Conservation (phyloP, 2,329 filamentous ascomycete genomes). For the Epichloe brachyelytri region DNA sequence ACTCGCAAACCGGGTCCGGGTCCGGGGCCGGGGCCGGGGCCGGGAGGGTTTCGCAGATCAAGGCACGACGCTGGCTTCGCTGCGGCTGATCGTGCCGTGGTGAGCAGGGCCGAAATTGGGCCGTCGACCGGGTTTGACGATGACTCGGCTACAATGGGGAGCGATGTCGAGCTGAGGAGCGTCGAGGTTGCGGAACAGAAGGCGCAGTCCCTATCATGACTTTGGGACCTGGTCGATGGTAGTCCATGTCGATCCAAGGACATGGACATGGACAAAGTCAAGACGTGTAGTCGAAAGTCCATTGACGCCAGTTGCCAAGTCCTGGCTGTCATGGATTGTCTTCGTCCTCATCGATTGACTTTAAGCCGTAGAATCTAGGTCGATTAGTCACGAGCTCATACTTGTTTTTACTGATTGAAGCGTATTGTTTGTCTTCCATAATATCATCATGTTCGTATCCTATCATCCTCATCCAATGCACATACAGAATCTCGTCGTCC, state of each 20-base stretch:
- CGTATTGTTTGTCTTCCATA: neutral
- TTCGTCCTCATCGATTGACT: too few species aligned
- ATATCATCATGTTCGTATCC: neutral
- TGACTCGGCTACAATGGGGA: slow-evolving; percentile 17
- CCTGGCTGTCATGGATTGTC: too few species aligned
- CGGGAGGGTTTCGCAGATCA: neutral
- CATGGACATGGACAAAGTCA: too few species aligned
- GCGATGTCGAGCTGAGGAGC: slow-evolving; percentile 21
- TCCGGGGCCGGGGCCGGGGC: neutral
- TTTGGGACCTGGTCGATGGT: too few species aligned
- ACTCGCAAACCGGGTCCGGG: neutral
- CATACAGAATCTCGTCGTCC: neutral
- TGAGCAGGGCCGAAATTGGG: neutral
- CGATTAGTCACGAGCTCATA: too few species aligned
- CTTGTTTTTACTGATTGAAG: too few species aligned
- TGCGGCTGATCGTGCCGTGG: slow-evolving; percentile 3
- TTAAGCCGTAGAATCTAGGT: too few species aligned
- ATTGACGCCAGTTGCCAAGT: too few species aligned
- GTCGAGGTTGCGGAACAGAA: slow-evolving; percentile 9
- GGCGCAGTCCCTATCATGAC: slow-evolving; percentile 2
- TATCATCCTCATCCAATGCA: neutral
- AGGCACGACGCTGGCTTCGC: neutral
- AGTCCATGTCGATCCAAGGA: too few species aligned
- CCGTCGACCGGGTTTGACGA: slow-evolving; percentile 17
- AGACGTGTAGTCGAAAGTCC: too few species aligned